These are phyloP conservation scores for Lasiodiplodia theobromae DNA, from an alignment of 2,329 filamentous ascomycete species.

Conservation along the genomic window DNA sequence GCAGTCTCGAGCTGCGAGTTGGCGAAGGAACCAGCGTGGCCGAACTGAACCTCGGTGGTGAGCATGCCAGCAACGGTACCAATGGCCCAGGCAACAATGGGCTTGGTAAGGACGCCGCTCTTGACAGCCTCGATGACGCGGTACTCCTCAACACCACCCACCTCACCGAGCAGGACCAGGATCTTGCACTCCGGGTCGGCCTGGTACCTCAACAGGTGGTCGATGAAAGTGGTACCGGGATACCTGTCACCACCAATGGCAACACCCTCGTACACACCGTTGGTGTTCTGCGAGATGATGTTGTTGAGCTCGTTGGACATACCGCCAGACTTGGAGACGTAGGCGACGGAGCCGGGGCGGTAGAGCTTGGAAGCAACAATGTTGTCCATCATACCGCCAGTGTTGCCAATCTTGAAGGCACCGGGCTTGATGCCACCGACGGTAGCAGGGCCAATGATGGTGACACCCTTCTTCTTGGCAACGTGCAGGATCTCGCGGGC, in stretches of 20 bases:
- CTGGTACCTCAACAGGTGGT: slow-evolving; percentile 96
- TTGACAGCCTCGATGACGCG: slow-evolving; percentile 98
- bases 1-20: slow-evolving; percentile 99
- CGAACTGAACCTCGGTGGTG: slow-evolving; percentile 99
- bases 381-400: slow-evolving; percentile 99
- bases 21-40: slow-evolving; percentile 97
- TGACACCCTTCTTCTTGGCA: slow-evolving; percentile 97
- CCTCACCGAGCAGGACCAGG: slow-evolving; percentile 92
- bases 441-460: slow-evolving; percentile 97
- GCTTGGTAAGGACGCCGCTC: slow-evolving; percentile 93
- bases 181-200: slow-evolving; percentile 98
- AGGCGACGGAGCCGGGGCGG: slow-evolving; percentile 97
- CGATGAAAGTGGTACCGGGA: slow-evolving; percentile 98
- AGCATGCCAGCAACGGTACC: slow-evolving; percentile 99
- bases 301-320: slow-evolving; percentile 99
- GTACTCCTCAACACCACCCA: slow-evolving; percentile 99
- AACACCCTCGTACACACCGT: slow-evolving; percentile 98
- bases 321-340: slow-evolving; percentile 99
- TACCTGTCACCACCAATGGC: slow-evolving; percentile 99
- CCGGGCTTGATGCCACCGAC: slow-evolving; percentile 99
- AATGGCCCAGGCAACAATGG: slow-evolving; percentile 98
- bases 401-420: slow-evolving; percentile 99
- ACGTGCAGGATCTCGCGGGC: slow-evolving; percentile 97
- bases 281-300: slow-evolving; percentile 94
- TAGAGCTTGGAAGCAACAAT: slow-evolving; percentile 99